These are phyloP conservation scores for Lagenidium sp. DNA, from an alignment of 352 stramenopile species.

Conservation along the genomic window DNA sequence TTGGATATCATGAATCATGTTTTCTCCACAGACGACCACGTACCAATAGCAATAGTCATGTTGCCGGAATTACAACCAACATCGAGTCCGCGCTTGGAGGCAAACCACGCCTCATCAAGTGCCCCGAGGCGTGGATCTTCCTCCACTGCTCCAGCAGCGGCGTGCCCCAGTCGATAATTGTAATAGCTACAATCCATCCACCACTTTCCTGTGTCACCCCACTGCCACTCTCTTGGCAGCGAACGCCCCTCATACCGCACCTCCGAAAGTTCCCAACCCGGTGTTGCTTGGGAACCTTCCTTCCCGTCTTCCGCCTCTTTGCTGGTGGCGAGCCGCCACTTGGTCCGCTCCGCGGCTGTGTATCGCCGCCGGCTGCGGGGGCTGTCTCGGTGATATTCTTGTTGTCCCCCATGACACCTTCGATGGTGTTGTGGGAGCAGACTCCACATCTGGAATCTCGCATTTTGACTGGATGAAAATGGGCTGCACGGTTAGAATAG, in stretches of 20 bases:
- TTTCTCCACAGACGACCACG: not conserved
- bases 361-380: no score
- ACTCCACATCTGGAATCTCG: no score
- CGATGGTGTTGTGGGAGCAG: no score
- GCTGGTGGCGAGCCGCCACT: no score
- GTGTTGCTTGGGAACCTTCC: constrained; percentile 18
- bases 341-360: no score
- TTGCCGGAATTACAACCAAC: constrained; percentile 80
- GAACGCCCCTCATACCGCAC: constrained; percentile 9
- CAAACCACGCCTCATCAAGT: constrained; percentile 62
- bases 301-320: constrained; percentile 6
- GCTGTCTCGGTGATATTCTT: no score
- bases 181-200: constrained; percentile 41
- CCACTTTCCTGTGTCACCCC: not conserved
- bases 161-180: constrained; percentile 54
- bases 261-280: constrained; percentile 74
- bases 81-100: constrained; percentile 49
- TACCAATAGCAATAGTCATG: constrained; percentile 65
- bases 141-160: constrained; percentile 28
- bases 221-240: not conserved
- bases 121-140: constrained; percentile 47
- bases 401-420: no score
- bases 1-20: not conserved
- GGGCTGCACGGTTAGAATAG: no score
- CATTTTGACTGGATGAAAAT: no score